Conservation (phyloP, 202 grass and related monocot species). For the Carex sylvatica region DNA sequence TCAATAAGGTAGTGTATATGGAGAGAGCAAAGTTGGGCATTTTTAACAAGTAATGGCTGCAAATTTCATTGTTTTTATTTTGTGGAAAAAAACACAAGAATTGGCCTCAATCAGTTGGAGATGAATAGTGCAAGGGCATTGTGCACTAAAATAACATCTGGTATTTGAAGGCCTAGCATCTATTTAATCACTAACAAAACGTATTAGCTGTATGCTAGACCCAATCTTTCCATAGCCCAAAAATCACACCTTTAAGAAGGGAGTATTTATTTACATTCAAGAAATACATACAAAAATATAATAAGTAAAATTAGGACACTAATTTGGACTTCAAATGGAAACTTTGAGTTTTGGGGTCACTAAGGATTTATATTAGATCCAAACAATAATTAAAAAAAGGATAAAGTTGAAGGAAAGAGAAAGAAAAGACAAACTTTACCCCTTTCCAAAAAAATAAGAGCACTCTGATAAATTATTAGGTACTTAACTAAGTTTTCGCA, state of each 20-base stretch:
- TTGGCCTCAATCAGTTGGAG: neutral
- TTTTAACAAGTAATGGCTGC: neutral
- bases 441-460: conserved; percentile 11
- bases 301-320: neutral
- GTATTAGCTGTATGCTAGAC: neutral
- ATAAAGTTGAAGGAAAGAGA: neutral
- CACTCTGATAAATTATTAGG: neutral
- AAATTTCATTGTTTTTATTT: neutral
- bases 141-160: neutral
- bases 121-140: neutral
- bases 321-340: neutral
- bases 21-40: neutral
- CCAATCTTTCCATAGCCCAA: neutral
- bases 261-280: neutral
- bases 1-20: neutral
- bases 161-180: neutral
- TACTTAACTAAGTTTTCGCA: conserved; percentile 82
- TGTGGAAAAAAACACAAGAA: conserved; percentile 4
- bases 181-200: neutral
- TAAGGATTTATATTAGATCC: neutral
- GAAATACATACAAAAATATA: neutral
- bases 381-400: neutral
- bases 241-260: neutral
- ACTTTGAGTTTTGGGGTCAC: neutral
- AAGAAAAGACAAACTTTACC: neutral